A percentile compares a stretch with the other conserved stretches of the same genome.
phyloP scores from a whole-genome alignment of 495 filamentous ascomycete genomes.

The Neurospora africana region DNA sequence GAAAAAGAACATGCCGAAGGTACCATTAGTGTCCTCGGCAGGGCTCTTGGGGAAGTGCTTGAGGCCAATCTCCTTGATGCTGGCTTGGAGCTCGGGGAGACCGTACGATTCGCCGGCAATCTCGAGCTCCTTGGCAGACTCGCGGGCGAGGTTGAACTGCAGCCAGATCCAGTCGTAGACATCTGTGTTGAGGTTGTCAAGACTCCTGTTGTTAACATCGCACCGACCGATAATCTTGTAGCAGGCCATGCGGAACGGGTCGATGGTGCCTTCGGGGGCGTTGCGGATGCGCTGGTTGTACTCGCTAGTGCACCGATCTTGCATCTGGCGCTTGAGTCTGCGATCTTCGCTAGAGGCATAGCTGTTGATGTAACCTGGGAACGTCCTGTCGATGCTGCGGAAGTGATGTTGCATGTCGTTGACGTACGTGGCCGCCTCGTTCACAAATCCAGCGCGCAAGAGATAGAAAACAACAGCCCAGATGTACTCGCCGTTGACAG shows the following conservation, averaged over 20 bases:
- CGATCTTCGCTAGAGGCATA: constrained; percentile 63
- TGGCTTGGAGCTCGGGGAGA: constrained; percentile 73
- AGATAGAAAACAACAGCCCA: constrained; percentile 94
- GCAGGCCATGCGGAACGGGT: constrained; percentile 93
- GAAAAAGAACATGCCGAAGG: constrained; percentile 84
- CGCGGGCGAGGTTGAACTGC: constrained; percentile 83
- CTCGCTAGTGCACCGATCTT: constrained; percentile 77
- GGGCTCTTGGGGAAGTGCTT: constrained; percentile 70
- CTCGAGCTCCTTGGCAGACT: constrained; percentile 73
- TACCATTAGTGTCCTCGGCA: constrained; percentile 55
- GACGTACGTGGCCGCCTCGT: constrained; percentile 79
- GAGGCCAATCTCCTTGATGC: constrained; percentile 76
- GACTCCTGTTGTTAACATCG: constrained; percentile 66
- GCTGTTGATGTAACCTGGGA: constrained; percentile 75
- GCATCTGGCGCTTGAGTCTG: constrained; percentile 62
- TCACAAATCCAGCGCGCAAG: constrained; percentile 72
- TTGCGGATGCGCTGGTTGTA: constrained; percentile 76
- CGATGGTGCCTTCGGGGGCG: constrained; percentile 74
- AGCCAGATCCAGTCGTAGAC: constrained; percentile 97
- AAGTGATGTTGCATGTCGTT: constrained; percentile 64
- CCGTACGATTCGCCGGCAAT: constrained; percentile 82
- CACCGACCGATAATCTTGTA: constrained; percentile 96
- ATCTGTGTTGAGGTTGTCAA: constrained; percentile 69
- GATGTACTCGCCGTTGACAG: constrained; percentile 67
- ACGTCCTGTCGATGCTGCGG: constrained; percentile 80